Evolutionary conservation across 495 filamentous ascomycete species (phyloP), one percentile per base, ranked within the genome.

Genomic region (Xylaria scruposa): DNA sequence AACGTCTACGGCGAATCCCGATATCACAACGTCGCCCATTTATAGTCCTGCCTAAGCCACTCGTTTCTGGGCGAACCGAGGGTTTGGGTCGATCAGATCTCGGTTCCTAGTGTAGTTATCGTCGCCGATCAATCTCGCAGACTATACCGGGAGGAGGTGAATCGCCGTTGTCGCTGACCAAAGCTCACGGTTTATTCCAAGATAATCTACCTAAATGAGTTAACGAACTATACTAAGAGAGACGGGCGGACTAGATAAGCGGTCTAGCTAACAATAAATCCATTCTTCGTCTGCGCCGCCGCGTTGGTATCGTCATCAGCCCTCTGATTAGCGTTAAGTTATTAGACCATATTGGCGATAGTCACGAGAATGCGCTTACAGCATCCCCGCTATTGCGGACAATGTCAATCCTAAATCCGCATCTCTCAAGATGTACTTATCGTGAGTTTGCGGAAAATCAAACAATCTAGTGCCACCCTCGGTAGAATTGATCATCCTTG

Each of bases 51-150:
- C 26, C 60, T 63, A 29, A 29, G 26, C 36, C 38, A 42, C 38
- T 17, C 36, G 44, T 44, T 29, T 26, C 60, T 63, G 38, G 38
- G 60, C 38, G 38, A 63, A 63, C 60, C 60, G 60, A 63, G 38
- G 13, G 60, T 21, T 63, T 17, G 60, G 60, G 60, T 63, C 60
- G 36, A 63, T 63, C 60, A 63, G 38, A 63, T 42, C 60, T 63
- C 12, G n/a, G n/a, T 15, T 5, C 38, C 7, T 29, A 29, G 38
- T 42, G 13, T 29, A 26, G 21, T 15, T 63, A 36, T 44, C 19
- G 38, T 44, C 60, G 33, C 24, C 58, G n/a, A 42, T 63, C 36
- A 44, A 42, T 63, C 60, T 17, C 17, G 15, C 56, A n/a, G 9
- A 36, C 56, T 38, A 60, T 60, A 4, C 33, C 31, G 8, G 19